phyloP scores from a whole-genome alignment of 2,329 filamentous ascomycete species.

The Aspergillus sojae region DNA sequence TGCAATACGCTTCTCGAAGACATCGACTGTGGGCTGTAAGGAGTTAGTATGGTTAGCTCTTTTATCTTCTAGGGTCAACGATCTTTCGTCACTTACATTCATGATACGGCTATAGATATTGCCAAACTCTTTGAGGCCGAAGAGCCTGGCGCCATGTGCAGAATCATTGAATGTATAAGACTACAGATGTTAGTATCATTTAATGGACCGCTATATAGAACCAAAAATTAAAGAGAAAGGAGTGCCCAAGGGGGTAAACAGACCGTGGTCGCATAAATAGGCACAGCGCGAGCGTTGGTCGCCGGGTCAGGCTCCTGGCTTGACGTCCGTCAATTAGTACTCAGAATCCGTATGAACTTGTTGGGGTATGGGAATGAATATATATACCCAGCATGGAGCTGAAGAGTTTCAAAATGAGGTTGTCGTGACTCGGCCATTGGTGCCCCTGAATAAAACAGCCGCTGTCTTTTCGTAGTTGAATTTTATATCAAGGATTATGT shows the following conservation, averaged over 20 bases:
- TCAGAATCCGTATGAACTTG: not conserved
- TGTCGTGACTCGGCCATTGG: conserved; percentile 40
- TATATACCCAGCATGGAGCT: conserved; percentile 78
- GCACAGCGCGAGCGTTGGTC: conserved; percentile 87
- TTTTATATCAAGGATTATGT: not conserved
- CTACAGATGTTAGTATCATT: conserved; percentile 44
- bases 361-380: not conserved
- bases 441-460: conserved; percentile 9
- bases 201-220: not conserved
- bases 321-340: conserved; percentile 18
- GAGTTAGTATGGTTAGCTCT: not conserved
- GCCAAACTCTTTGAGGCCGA: conserved; percentile 93
- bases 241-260: conserved; percentile 16
- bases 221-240: not conserved
- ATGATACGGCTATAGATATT: conserved; percentile 98
- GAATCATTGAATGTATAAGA: conserved; percentile 95
- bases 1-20: conserved; percentile 96
- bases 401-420: conserved; percentile 76
- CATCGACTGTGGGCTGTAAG: conserved; percentile 80
- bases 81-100: conserved; percentile 64
- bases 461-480: not conserved
- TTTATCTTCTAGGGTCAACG: not conserved
- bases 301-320: conserved; percentile 79
- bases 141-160: conserved; percentile 90
- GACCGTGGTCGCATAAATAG: conserved; percentile 91